phyloP scores from a whole-genome alignment of 345 rosid species.

The Cochlearia excelsa region DNA sequence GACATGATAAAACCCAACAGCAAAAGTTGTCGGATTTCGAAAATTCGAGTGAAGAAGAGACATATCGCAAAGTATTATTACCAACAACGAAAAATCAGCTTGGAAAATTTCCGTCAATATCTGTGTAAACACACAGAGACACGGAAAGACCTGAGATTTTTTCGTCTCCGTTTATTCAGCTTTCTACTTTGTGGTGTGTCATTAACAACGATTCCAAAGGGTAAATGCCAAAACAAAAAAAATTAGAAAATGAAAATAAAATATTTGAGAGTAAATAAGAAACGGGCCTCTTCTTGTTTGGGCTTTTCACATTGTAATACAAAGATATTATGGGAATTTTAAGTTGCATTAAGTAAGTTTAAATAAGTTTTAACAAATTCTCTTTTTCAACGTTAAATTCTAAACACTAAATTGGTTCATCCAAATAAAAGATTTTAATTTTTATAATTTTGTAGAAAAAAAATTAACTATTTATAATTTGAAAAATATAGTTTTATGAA shows the following conservation, averaged over 20 bases:
- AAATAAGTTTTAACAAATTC: too few species aligned
- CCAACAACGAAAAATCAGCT: conserved; percentile 14
- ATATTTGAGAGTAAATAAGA: conserved; percentile 10
- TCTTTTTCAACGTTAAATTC: too few species aligned
- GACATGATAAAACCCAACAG: not conserved
- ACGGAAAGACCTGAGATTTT: conserved; percentile 24
- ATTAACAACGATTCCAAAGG: conserved; percentile 27
- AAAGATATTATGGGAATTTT: too few species aligned
- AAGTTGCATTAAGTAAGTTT: too few species aligned
- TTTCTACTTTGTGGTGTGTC: conserved; percentile 16
- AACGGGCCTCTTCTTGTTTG: not conserved
- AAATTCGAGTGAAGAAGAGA: conserved; percentile 17
- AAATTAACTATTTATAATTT: too few species aligned
- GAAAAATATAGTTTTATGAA: too few species aligned
- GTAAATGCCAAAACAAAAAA: not conserved
- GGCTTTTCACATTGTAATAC: too few species aligned
- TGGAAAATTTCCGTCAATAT: conserved; percentile 15
- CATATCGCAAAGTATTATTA: conserved; percentile 7
- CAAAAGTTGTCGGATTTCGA: conserved; percentile 4
- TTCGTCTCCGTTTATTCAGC: conserved; percentile 30
- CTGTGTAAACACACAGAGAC: not conserved
- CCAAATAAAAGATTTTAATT: too few species aligned
- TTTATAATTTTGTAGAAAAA: too few species aligned
- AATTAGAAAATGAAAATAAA: not conserved
- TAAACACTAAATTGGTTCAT: too few species aligned